Base-by-base conservation (phyloP, 805 yeast genomes). In the Suhomyces sp. region DNA sequence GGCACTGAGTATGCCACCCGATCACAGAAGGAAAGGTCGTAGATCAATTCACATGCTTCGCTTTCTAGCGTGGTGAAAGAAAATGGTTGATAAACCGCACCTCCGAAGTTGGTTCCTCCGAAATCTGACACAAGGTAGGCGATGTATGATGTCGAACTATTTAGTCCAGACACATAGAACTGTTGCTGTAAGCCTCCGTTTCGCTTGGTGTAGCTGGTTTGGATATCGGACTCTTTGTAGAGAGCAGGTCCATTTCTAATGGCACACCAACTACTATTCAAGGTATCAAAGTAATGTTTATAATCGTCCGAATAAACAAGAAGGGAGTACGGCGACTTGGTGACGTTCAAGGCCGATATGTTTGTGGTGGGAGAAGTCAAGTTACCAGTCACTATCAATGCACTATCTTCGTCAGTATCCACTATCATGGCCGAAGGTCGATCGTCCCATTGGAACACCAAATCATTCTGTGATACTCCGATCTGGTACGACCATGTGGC, bases 1-100 rank as follows among this genome's bases (percentile, higher is more conserved):
- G 98, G 98, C 0, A 86, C 96, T 0, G 95, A 74, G 60, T 90
- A 91, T 1, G 96, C 93, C 16, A 91, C 95, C 29, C 77, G 75
- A 19, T 69, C 58, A 58, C 98, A 91, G 51, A 88, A 88, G 2
- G 76, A 79, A 40, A 91, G 66, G 39, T 77, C 83, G 54, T 76
- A 87, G 12, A 88, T 74, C 31, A 90, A 60, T 40, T 82, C 76
- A 56, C 98, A 91, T 2, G 85, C 74, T 13, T 66, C 63, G 2
- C 69, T 53, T 17, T 56, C 58, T 56, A 75, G 58, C 2, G 87
- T 77, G 25, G 74, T 71, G 40, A 91, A 85, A 23, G 58, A 56
- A 26, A 82, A 71, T 8, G 72, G 71, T 5, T 65, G 56, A 49
- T 76, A 85, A 0, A 85, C 68, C 3, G 78, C 70, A 5, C 95